Percentiles rank a stretch among this genome's conserved stretches.
Conservation (phyloP, 2,329 filamentous ascomycete species). For the Emergomyces pasteurianus region DNA sequence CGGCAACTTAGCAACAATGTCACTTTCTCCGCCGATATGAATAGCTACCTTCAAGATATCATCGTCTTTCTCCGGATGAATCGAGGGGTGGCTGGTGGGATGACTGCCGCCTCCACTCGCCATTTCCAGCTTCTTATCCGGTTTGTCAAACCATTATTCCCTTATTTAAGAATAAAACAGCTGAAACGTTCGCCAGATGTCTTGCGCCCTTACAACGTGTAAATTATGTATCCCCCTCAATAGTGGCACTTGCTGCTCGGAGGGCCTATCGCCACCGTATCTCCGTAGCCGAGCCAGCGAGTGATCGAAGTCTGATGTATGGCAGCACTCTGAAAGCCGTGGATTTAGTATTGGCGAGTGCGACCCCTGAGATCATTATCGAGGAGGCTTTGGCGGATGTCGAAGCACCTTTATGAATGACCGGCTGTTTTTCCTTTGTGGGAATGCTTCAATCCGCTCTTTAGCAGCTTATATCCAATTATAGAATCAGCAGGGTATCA, state of each 20-base stretch:
- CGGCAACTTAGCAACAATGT: constrained; percentile 47
- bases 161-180: neutral
- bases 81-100: constrained; percentile 66
- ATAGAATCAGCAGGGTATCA: neutral
- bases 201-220: constrained; percentile 73
- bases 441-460: neutral
- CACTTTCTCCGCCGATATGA: constrained; percentile 61
- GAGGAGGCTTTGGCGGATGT: constrained; percentile 47
- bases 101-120: constrained; percentile 65
- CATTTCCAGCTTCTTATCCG: constrained; percentile 60
- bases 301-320: constrained; percentile 86
- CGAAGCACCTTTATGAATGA: constrained; percentile 42
- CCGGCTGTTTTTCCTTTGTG: neutral
- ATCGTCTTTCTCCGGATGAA: constrained; percentile 78
- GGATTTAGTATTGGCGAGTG: constrained; percentile 49
- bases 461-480: neutral
- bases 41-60: constrained; percentile 78
- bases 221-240: constrained; percentile 69
- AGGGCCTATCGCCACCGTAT: constrained; percentile 87
- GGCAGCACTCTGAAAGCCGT: constrained; percentile 68
- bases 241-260: constrained; percentile 67
- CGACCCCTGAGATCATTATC: constrained; percentile 45
- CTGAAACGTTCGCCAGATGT: constrained; percentile 35
- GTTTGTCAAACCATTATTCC: constrained; percentile 24
- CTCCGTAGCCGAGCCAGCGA: constrained; percentile 52